These are phyloP conservation scores for Sporothrix variecibatus DNA, from an alignment of 2,329 filamentous ascomycete genomes.

Conservation along the genomic window DNA sequence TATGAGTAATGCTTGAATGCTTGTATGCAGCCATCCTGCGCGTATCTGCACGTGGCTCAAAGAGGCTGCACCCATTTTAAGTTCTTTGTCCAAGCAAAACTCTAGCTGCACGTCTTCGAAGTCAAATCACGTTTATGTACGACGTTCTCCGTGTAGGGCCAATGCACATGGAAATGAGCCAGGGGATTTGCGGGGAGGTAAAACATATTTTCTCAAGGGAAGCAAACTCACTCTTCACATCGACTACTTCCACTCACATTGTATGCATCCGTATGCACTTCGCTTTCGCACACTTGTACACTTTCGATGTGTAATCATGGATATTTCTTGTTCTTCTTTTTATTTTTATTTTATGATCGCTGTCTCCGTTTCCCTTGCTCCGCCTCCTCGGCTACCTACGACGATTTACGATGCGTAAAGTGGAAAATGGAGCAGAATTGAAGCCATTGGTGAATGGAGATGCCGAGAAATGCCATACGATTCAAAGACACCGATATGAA, in stretches of 20 bases:
- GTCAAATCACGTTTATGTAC: background rate
- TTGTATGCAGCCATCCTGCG: background rate
- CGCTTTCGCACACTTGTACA: background rate
- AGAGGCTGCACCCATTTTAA: background rate
- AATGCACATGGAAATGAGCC: background rate
- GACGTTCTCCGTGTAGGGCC: background rate
- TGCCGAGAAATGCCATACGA: too few species aligned
- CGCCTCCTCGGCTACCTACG: too few species aligned
- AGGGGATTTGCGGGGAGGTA: background rate
- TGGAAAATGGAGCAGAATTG: too few species aligned
- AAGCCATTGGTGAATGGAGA: too few species aligned
- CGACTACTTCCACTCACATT: background rate
- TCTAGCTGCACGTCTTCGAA: background rate
- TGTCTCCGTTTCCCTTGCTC: too few species aligned
- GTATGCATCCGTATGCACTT: background rate
- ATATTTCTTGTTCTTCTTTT: too few species aligned
- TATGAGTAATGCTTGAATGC: background rate
- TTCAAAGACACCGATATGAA: too few species aligned
- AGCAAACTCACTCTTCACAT: background rate
- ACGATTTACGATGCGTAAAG: too few species aligned
- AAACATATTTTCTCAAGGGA: too few species aligned
- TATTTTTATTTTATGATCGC: too few species aligned
- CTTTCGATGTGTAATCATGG: background rate
- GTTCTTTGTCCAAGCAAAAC: background rate
- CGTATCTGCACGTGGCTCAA: slow-evolving; percentile 6